Evolutionary conservation across 225 moss, liverwort and hornwort genomes (phyloP), one percentile per base, ranked within the genome.

Genomic region (Pseudisothecium myosuroides): DNA sequence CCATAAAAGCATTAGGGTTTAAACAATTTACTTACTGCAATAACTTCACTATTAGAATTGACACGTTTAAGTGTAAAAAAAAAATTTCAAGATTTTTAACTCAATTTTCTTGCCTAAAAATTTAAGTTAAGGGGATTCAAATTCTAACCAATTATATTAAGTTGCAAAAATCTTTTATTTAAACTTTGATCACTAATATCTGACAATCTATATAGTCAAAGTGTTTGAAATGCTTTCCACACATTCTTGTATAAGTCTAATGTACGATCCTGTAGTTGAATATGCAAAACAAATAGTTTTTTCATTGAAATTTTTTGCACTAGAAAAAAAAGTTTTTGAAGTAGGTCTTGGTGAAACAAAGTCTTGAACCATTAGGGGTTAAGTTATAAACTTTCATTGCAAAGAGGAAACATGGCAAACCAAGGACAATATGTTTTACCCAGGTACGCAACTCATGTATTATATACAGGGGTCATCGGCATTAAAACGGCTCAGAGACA

Each of bases 221-320:
- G 67, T 64, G 11, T 21, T 67, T 37, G 21, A 20, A 20, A 6
- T 1, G 20, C 21, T 37, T 67, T 63, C 8, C 8, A 34, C 64
- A 34, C 17, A 63, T 31, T 63, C 63, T 63, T 8, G 8, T 31
- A 5, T 10, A 34, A 65, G 18, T 34, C 18, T 64, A 17, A 32
- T 8, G 5, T 2, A 64, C 4, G 2, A 32, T 31, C 16, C 1
- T 4, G 1, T 13, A 1, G 24, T 23, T 69, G 39, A 69, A 8
- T 24, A 24, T 39, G 24, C 14, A 69, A 39, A 68, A 21, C 6
- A 68, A 68, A 39, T 45, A 45, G 7, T 39, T 13, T 37, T 39
- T n/a, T 68, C 4, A 39, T 69, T 3, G 2, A 7, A 39, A 24
- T 26, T 14, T 14, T 69, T 47, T 29, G 11, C 17, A 6, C 6